Conservation (phyloP, 164 flowering plant species). For the Annona cherimola region DNA sequence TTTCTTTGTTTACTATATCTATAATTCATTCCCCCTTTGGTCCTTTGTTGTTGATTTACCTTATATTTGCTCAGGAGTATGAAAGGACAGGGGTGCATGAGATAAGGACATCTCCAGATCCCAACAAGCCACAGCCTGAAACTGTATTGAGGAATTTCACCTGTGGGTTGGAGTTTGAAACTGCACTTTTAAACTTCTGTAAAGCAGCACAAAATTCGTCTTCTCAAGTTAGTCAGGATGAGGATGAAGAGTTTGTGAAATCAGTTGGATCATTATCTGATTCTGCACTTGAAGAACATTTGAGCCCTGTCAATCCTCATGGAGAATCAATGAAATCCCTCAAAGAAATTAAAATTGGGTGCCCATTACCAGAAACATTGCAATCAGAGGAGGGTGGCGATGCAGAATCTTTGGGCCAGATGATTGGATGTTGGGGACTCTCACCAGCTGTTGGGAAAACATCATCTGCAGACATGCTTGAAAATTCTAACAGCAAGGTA, state of each 20-base stretch:
- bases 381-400: slow-evolving; percentile 16
- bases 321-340: slow-evolving; percentile 15
- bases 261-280: slow-evolving; percentile 27
- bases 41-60: slow-evolving; percentile 3
- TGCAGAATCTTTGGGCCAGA: slow-evolving; percentile 12
- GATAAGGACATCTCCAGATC: slow-evolving; percentile 34
- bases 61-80: slow-evolving; percentile 54
- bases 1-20: background rate
- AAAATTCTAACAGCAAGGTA: slow-evolving; percentile 33
- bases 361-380: slow-evolving; percentile 15
- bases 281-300: slow-evolving; percentile 14
- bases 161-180: slow-evolving; percentile 40
- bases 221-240: slow-evolving; percentile 17
- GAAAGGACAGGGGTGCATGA: slow-evolving; percentile 65
- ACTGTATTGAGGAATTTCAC: slow-evolving; percentile 52
- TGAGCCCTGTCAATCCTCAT: slow-evolving; percentile 9
- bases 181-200: slow-evolving; percentile 35
- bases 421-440: slow-evolving; percentile 12
- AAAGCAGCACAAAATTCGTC: slow-evolving; percentile 19
- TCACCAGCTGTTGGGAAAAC: slow-evolving; percentile 16
- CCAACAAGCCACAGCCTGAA: slow-evolving; percentile 61
- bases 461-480: slow-evolving; percentile 17
- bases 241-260: slow-evolving; percentile 21
- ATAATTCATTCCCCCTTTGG: background rate
- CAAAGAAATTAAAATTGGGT: slow-evolving; percentile 16